Conservation (phyloP, 2,329 filamentous ascomycete species). For the Colletotrichum sp. region DNA sequence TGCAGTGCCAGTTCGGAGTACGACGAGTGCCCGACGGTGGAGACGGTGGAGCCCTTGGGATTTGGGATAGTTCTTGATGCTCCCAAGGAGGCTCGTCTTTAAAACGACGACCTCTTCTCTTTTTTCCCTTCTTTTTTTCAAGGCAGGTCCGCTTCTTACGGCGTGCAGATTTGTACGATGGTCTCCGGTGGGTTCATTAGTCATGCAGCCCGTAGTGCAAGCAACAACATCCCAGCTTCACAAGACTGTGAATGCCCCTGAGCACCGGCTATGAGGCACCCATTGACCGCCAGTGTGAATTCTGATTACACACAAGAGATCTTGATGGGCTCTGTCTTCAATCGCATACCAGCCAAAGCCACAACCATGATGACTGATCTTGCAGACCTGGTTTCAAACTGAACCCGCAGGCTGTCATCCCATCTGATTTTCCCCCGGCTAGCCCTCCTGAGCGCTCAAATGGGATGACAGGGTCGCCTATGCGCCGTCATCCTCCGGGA, state of each 20-base stretch:
- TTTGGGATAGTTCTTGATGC: not conserved
- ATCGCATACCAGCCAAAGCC: fast-evolving
- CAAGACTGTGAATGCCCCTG: not conserved
- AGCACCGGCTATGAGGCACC: not conserved
- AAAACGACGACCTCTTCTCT: not conserved
- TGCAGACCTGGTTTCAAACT: not conserved
- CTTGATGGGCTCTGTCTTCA: fast-evolving
- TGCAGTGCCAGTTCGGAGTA: not conserved
- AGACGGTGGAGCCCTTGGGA: not conserved
- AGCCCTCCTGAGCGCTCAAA: not conserved
- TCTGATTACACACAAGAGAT: fast-evolving
- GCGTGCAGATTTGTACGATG: not conserved
- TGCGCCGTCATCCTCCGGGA: not conserved
- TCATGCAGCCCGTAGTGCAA: not conserved
- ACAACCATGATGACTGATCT: not conserved
- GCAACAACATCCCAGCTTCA: not conserved
- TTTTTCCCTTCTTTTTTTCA: not conserved
- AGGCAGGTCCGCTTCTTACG: not conserved
- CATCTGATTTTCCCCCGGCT: not conserved
- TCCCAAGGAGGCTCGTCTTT: not conserved
- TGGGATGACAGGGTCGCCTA: not conserved
- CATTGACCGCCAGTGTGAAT: fast-evolving
- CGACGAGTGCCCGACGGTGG: not conserved
- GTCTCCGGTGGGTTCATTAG: not conserved
- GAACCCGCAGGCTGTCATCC: not conserved